Evolutionary conservation across 139 green algal species (phyloP), one percentile per base, ranked within the genome.

Genomic region (Tetradesmus lagerheimii): DNA sequence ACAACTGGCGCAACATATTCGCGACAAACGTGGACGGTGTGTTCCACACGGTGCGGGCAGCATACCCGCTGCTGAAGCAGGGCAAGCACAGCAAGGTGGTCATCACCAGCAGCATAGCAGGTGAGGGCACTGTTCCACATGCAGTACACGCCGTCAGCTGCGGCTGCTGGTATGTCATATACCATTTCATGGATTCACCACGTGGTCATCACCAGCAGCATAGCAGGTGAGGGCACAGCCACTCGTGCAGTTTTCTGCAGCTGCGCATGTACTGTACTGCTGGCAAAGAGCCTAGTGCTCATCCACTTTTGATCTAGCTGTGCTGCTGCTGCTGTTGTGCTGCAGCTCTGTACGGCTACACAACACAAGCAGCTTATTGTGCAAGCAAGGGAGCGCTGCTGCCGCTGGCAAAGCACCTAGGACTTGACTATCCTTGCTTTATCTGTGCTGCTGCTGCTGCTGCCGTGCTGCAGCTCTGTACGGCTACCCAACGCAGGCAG

Each of bases 21-120:
- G 89, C 83, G 20, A 90, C 83, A 35, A 92, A 92, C 35, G 74
- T 90, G n/a, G 89, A 92, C 34, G 89, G 89, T 3, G 89, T 92
- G 18, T 90, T 92, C 35, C 83, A 92, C 50, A 66, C 16, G 37
- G 79, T 35, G 29, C 89, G 89, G n/a, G 89, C 89, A 5, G 89
- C 89, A 1, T 90, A 90, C 77, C 83, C 89, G 8, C 47, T 86
- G 34, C 67, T 92, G 71, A 90, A 90, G 71, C 27, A 78, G 14
- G 81, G 83, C 45, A 31, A 43, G 3, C 25, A 78, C 27, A 78
- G 83, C 39, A 92, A 92, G 66, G 74, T 92, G 1, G 80, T 92
- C 74, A 90, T 92, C 84, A 92, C 83, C 23, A 90, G 83, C 41
- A 90, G 83, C 67, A 34, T 92, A 5, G 82, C 83, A 39, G 80